Evolutionary conservation across 805 yeast genomes (phyloP).

Genomic region (Middelhovenomyces tepae): DNA sequence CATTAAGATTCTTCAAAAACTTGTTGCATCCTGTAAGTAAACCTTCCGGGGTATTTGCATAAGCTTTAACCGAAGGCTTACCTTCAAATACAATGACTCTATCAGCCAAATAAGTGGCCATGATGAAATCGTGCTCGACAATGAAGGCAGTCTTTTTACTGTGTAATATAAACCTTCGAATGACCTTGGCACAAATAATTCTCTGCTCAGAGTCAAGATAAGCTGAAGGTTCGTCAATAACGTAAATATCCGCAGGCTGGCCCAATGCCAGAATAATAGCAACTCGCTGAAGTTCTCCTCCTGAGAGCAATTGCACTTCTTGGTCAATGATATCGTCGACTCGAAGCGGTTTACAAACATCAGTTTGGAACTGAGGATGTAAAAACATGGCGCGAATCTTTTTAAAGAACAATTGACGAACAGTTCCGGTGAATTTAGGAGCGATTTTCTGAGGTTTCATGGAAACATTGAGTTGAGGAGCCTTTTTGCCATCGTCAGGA

Average conservation of each 20-base stretch:
- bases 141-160: slow-evolving; percentile 98
- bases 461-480: slow-evolving; percentile 84
- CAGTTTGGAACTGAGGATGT: slow-evolving; percentile 96
- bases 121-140: slow-evolving; percentile 99
- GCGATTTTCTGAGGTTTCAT: slow-evolving; percentile 99
- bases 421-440: slow-evolving; percentile 98
- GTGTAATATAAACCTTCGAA: slow-evolving; percentile 91
- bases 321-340: slow-evolving; percentile 94
- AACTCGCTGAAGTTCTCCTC: slow-evolving; percentile 99
- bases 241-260: slow-evolving; percentile 87
- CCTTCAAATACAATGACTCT: slow-evolving; percentile 98
- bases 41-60: slow-evolving; percentile 85
- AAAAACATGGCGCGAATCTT: slow-evolving; percentile 90
- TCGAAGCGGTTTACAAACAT: slow-evolving; percentile 89
- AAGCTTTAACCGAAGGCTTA: slow-evolving; percentile 74
- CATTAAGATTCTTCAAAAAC: slow-evolving; percentile 93
- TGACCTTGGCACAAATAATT: slow-evolving; percentile 97
- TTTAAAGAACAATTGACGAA: slow-evolving; percentile 93
- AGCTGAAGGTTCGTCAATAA: slow-evolving; percentile 98
- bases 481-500: slow-evolving; percentile 72
- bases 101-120: slow-evolving; percentile 99
- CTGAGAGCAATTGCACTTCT: slow-evolving; percentile 94
- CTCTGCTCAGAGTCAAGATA: slow-evolving; percentile 99
- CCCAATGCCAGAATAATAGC: slow-evolving; percentile 95
- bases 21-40: slow-evolving; percentile 94